phyloP scores from a whole-genome alignment of 306 rosid species.

The Delonix regia region DNA sequence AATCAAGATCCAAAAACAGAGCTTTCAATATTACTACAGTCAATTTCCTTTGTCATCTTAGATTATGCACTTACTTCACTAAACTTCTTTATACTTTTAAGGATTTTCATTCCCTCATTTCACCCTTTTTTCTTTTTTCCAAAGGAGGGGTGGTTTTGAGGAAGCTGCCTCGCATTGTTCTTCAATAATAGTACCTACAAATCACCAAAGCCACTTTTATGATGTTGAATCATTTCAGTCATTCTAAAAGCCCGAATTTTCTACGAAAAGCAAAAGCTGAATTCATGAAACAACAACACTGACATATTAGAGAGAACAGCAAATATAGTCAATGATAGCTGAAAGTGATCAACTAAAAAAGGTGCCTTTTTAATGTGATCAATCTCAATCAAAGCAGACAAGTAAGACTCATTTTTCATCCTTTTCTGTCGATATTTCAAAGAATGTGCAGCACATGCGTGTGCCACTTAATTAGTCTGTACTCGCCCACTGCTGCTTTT shows the following conservation, averaged over 20 bases:
- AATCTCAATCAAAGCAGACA: slow-evolving; percentile 48
- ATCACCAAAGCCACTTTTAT: slow-evolving; percentile 33
- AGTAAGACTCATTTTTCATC: slow-evolving; percentile 30
- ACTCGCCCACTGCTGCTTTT: neutral
- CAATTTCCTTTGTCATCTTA: neutral
- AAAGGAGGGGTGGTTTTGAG: neutral
- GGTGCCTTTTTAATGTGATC: slow-evolving; percentile 46
- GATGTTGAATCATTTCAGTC: slow-evolving; percentile 52
- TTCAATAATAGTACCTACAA: neutral
- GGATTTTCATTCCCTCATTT: neutral
- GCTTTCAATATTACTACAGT: neutral
- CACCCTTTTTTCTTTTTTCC: neutral
- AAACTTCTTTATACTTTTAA: neutral
- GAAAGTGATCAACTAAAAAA: slow-evolving; percentile 44
- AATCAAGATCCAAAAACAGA: neutral
- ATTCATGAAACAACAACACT: slow-evolving; percentile 26
- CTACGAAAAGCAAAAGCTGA: slow-evolving; percentile 47
- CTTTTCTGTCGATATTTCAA: slow-evolving; percentile 32
- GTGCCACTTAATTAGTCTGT: slow-evolving; percentile 10
- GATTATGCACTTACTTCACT: neutral
- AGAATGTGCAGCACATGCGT: slow-evolving; percentile 48
- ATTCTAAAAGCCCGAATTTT: slow-evolving; percentile 51
- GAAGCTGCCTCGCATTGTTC: neutral
- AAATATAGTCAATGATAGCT: slow-evolving; percentile 53
- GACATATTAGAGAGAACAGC: neutral